Evolutionary conservation across 257 asterid genomes (phyloP).

Genomic region (Petunia secreta): DNA sequence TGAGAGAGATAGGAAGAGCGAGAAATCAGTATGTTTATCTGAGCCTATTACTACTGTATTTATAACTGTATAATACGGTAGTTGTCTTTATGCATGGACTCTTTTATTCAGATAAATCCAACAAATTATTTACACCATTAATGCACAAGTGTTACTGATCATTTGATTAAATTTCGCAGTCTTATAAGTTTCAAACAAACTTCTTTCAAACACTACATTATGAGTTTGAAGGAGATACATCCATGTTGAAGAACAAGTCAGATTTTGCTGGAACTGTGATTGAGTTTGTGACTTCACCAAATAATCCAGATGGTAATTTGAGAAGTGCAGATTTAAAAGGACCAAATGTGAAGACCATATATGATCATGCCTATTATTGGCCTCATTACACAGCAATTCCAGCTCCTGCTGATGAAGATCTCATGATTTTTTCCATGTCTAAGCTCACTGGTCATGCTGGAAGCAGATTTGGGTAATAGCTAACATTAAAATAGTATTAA

Average conservation of each 20-base stretch:
- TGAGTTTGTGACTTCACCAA: conserved; percentile 79
- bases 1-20: too few species aligned
- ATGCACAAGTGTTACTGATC: neutral
- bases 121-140: neutral
- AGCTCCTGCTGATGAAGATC: conserved; percentile 63
- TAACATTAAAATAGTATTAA: too few species aligned
- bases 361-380: conserved; percentile 84
- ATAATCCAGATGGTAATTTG: conserved; percentile 66
- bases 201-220: conserved; percentile 48
- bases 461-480: conserved; percentile 67
- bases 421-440: conserved; percentile 69
- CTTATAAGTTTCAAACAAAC: conserved; percentile 53
- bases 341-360: conserved; percentile 38
- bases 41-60: too few species aligned
- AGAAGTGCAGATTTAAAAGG: conserved; percentile 48
- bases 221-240: conserved; percentile 57
- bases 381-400: conserved; percentile 77
- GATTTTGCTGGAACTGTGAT: conserved; percentile 38
- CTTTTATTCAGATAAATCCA: too few species aligned
- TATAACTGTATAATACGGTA: too few species aligned
- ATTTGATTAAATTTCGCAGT: conserved; percentile 38
- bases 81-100: too few species aligned
- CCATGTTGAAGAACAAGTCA: conserved; percentile 38
- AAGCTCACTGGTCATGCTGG: conserved; percentile 93
- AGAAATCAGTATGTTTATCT: too few species aligned